Base-by-base conservation (phyloP, 2,329 filamentous ascomycete genomes). In the Cryphonectria parasitica region DNA sequence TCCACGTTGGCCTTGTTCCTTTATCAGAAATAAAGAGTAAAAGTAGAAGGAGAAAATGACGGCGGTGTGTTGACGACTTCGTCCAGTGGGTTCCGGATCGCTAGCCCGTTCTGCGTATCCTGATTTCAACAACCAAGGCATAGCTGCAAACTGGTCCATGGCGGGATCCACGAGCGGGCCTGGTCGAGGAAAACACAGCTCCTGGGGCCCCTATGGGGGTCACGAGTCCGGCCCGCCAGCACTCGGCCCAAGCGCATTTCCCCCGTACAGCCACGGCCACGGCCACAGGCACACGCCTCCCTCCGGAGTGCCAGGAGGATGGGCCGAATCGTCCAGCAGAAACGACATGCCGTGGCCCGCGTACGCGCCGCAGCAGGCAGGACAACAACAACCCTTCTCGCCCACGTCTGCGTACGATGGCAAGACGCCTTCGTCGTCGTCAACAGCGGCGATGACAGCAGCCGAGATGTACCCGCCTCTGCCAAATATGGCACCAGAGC, bases 171-270 rank as follows among this genome's bases (percentile, higher is more conserved):
- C 78, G 54, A 78, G 81, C 17, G 79, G 76, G 71, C 76, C 81
- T n/a, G 79, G 83, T 4, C 22, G 64, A 6, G 17, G 61, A 17
- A 85, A 84, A 70, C 76, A 82, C 11, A 79, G 79, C 54, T 79
- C 81, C 17, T 90, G 87, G 88, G 80, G 83, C 71, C 77, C 82
- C 8, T 87, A 85, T 74, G 77, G 54, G 54, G n/a, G 84, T 13
- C 80, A 84, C 58, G 86, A 86, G 56, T 64, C 61, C 17, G 84
- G 86, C 10, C 19, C 66, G n/a, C 83, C 86, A 13, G 80, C n/a
- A 13, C 39, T 87, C 45, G 84, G 83, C 3, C 80, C 85, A 0
- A 83, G 41, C 41, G 43, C 83, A 2, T 86, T 85, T 71, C 84
- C 86, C 6, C 82, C 85, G 1, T 88, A 86, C 74, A 79, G 82